phyloP scores from a whole-genome alignment of 768 basidiomycete genomes.

The Hygrocybe punicea region DNA sequence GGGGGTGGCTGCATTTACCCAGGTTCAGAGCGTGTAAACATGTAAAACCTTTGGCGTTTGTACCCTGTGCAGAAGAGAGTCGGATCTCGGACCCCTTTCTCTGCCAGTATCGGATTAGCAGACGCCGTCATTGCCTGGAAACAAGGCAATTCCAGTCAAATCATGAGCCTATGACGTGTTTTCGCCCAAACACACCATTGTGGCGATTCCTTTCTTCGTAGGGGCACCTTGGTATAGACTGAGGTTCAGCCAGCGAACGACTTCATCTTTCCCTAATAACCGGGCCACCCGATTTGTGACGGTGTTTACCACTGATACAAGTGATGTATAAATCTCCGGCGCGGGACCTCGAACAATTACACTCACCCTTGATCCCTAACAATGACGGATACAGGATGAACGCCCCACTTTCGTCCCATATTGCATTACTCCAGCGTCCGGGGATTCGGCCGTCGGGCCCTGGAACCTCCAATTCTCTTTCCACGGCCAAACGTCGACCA shows the following conservation, averaged over 20 bases:
- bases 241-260: constrained; percentile 83
- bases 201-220: constrained; percentile 75
- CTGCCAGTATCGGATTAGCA: constrained; percentile 88
- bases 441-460: constrained; percentile 69
- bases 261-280: constrained; percentile 91
- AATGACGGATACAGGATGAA: constrained; percentile 93
- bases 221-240: constrained; percentile 93
- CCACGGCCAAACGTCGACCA: constrained; percentile 88
- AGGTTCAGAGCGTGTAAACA: constrained; percentile 88
- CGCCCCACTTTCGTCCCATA: constrained; percentile 98
- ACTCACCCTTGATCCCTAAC: constrained; percentile 87
- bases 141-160: constrained; percentile 8
- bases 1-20: constrained; percentile 54
- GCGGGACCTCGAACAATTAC: background rate
- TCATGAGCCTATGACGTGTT: background rate
- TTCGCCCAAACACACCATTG: constrained; percentile 53
- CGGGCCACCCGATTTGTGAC: constrained; percentile 90
- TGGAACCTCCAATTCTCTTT: constrained; percentile 84
- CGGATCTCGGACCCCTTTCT: constrained; percentile 81
- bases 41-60: constrained; percentile 89
- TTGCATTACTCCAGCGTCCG: constrained; percentile 79
- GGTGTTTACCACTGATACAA: constrained; percentile 81
- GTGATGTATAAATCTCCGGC: background rate
- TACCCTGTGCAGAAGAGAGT: constrained; percentile 91
- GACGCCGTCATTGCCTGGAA: constrained; percentile 91